These are phyloP conservation scores for Haplosporangium gracile DNA, from an alignment of 192 early-diverging fungal species.

Conservation along the genomic window DNA sequence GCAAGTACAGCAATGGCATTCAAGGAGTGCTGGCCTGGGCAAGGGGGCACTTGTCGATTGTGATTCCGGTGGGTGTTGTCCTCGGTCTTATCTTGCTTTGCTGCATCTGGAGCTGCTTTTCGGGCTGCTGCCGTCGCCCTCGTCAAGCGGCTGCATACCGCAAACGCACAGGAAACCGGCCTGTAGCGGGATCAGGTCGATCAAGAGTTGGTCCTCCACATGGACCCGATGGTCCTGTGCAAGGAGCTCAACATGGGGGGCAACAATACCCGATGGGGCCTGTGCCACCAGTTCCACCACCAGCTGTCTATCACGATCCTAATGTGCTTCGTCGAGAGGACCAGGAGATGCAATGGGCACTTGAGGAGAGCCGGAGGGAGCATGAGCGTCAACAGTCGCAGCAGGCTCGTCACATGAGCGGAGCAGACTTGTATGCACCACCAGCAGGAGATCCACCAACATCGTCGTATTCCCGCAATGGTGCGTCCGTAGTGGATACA, in stretches of 20 bases:
- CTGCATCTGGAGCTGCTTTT: constrained; percentile 51
- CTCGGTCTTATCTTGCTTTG: constrained; percentile 62
- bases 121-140: constrained; percentile 4
- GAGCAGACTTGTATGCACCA: background rate
- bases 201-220: background rate
- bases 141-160: constrained; percentile 23
- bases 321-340: constrained; percentile 18
- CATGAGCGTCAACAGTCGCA: constrained; percentile 15
- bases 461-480: background rate
- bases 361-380: constrained; percentile 35
- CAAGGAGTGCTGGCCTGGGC: constrained; percentile 60
- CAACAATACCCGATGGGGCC: constrained; percentile 25
- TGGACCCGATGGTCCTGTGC: background rate
- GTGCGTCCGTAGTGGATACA: constrained; percentile 11
- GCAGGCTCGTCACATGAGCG: background rate
- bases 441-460: constrained; percentile 3
- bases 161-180: background rate
- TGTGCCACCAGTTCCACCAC: constrained; percentile 6
- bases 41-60: constrained; percentile 58
- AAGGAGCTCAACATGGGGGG: constrained; percentile 21
- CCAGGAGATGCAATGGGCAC: constrained; percentile 28
- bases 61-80: constrained; percentile 61
- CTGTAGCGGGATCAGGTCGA: background rate
- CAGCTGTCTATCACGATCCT: constrained; percentile 35
- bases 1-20: constrained; percentile 43